Conservation (phyloP, 805 yeast genomes). For the Saturnispora serradocipensis region DNA sequence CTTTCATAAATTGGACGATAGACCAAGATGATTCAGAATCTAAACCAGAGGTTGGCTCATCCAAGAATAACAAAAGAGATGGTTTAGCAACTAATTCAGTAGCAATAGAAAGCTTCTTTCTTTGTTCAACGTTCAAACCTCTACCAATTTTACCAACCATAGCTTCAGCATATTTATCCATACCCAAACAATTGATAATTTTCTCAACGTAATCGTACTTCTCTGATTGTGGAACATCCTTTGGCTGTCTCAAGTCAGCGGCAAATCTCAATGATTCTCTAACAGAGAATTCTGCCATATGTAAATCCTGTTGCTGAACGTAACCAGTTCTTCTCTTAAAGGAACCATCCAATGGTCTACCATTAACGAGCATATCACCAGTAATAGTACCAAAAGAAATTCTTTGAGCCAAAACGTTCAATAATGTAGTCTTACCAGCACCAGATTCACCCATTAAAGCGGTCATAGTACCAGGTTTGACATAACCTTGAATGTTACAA, state of each 20-base stretch:
- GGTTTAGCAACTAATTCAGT: constrained; percentile 49
- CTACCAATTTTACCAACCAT: constrained; percentile 37
- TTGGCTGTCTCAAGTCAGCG: constrained; percentile 41
- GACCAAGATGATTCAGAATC: constrained; percentile 54
- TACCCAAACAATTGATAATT: constrained; percentile 31
- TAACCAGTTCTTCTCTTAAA: constrained; percentile 47
- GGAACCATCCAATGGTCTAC: constrained; percentile 39
- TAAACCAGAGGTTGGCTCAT: constrained; percentile 53
- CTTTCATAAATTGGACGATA: constrained; percentile 41
- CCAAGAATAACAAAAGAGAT: constrained; percentile 41
- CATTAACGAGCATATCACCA: constrained; percentile 50
- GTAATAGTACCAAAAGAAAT: constrained; percentile 42
- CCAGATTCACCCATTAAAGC: constrained; percentile 58
- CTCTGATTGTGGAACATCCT: constrained; percentile 29
- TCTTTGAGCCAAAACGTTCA: constrained; percentile 46
- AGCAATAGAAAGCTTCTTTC: constrained; percentile 45
- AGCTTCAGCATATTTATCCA: constrained; percentile 42
- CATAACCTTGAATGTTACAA: constrained; percentile 35
- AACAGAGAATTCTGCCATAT: constrained; percentile 42
- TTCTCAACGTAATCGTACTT: constrained; percentile 36
- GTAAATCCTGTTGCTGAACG: constrained; percentile 48
- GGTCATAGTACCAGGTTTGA: constrained; percentile 45
- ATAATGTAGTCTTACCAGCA: constrained; percentile 51
- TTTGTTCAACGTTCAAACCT: constrained; percentile 46
- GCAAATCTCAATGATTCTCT: constrained; percentile 41